Evolutionary conservation across 225 moss, liverwort and hornwort genomes (phyloP).

Genomic region (Straminergon stramineum): DNA sequence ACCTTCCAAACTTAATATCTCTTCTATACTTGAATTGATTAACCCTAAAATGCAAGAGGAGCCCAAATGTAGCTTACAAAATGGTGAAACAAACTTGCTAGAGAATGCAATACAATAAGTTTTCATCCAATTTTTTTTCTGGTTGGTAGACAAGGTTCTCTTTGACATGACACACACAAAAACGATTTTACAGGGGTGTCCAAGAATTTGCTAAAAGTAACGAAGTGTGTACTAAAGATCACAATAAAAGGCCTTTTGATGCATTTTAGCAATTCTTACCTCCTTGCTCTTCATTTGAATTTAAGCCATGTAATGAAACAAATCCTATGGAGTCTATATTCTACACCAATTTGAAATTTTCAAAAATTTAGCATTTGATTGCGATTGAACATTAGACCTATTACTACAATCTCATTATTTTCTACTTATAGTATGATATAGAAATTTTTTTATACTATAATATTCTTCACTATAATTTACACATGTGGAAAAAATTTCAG

Average conservation of each 20-base stretch:
- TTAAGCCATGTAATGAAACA: background rate
- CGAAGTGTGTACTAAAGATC: background rate
- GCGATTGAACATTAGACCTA: background rate
- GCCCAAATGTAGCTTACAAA: rapidly evolving
- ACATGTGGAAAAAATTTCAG: rapidly evolving
- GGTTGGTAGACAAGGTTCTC: background rate
- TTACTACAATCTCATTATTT: rapidly evolving
- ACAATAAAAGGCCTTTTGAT: background rate
- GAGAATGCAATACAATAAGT: background rate
- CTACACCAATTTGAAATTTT: background rate
- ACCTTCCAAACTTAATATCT: background rate
- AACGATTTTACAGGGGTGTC: rapidly evolving
- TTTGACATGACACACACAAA: background rate
- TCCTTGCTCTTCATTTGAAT: background rate
- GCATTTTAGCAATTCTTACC: background rate
- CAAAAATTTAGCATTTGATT: background rate
- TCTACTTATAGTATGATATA: background rate
- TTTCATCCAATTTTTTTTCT: background rate
- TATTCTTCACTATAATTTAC: background rate
- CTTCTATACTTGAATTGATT: background rate
- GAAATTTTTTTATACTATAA: background rate
- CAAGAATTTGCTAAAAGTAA: background rate
- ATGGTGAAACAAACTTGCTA: background rate
- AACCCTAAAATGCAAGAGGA: background rate
- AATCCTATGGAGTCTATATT: background rate